Evolutionary conservation across 768 basidiomycete genomes (phyloP), one percentile per base, ranked within the genome.

Genomic region (Psilocybe azurescens): DNA sequence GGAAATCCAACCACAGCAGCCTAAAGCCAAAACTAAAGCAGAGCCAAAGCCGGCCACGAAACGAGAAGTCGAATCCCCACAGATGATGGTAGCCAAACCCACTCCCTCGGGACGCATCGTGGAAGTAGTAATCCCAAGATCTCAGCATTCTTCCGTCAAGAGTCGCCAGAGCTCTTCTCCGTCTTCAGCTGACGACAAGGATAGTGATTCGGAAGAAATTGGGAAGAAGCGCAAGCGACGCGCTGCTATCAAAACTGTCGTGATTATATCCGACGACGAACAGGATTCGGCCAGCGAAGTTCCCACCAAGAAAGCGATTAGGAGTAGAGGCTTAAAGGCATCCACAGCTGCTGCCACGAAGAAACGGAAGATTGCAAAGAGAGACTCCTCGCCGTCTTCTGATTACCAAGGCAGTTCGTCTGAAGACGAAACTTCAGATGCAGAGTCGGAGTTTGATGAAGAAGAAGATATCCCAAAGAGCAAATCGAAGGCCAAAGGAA

Each of bases 211-310:
- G 1, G 82, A 79, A 18, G 77, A 75, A 2, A 79, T 79, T n/a
- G 68, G 54, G 0, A 71, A 69, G 55, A 73, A 78, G 61, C 78
- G 80, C 41, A 68, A 74, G 61, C 79, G 80, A 44, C 81, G 84
- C 5, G 72, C 73, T 11, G 72, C 74, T 8, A 62, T 75, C 8
- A 80, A 77, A 65, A 78, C 74, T 60, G 68, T 79, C 4, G 74
- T 85, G 39, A 62, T 87, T 28, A 74, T 88, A 24, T 85, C 84
- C 0, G 88, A 89, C 46, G 86, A 86, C 39, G 84, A 83, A 5
- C 82, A 80, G 2, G 82, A 74, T 18, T 53, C 64, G 7, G 70
- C 61, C n/a, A 70, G 77, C 46, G 74, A 80, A 10, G 72, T 71
- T 55, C 66, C 72, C 18, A 68, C 64, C 29, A 75, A 72, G 5